Evolutionary conservation across 345 rosid genomes (phyloP).

Genomic region (Isatis tinctoria): DNA sequence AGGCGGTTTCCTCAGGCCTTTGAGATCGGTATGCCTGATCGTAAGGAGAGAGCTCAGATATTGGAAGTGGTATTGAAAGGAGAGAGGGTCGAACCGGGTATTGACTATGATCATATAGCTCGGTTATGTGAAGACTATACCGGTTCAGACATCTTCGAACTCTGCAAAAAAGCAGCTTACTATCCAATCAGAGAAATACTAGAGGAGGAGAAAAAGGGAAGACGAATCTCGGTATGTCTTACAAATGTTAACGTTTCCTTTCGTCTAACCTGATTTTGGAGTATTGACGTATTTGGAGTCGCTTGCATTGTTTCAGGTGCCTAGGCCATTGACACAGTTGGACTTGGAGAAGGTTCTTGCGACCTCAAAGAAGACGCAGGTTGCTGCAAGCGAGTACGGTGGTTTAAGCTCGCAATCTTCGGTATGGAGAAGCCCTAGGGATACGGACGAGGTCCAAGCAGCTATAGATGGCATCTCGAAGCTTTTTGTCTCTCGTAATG

Average conservation of each 20-base stretch:
- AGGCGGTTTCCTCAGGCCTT: constrained; percentile 92
- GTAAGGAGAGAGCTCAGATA: constrained; percentile 64
- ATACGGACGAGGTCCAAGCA: constrained; percentile 65
- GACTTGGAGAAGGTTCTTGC: constrained; percentile 67
- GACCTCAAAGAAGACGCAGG: constrained; percentile 63
- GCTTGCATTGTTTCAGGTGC: constrained; percentile 35
- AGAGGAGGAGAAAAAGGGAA: constrained; percentile 76
- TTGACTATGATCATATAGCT: constrained; percentile 63
- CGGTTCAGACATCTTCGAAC: constrained; percentile 92
- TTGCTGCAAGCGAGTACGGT: constrained; percentile 69
- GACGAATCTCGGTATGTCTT: constrained; percentile 41
- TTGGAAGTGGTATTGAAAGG: constrained; percentile 76
- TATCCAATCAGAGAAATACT: constrained; percentile 78
- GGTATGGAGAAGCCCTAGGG: constrained; percentile 48
- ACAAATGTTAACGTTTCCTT: not conserved
- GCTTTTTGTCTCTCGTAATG: constrained; percentile 60
- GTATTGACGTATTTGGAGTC: not conserved
- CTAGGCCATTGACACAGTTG: constrained; percentile 59
- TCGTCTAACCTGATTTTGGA: not conserved
- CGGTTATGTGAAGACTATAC: constrained; percentile 68
- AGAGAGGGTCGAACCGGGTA: constrained; percentile 55
- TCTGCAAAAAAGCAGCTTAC: constrained; percentile 95
- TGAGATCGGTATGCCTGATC: constrained; percentile 89
- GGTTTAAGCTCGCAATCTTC: constrained; percentile 47
- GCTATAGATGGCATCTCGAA: constrained; percentile 71